Evolutionary conservation across 768 basidiomycete genomes (phyloP).

Genomic region (Kwoniella dendrophila): DNA sequence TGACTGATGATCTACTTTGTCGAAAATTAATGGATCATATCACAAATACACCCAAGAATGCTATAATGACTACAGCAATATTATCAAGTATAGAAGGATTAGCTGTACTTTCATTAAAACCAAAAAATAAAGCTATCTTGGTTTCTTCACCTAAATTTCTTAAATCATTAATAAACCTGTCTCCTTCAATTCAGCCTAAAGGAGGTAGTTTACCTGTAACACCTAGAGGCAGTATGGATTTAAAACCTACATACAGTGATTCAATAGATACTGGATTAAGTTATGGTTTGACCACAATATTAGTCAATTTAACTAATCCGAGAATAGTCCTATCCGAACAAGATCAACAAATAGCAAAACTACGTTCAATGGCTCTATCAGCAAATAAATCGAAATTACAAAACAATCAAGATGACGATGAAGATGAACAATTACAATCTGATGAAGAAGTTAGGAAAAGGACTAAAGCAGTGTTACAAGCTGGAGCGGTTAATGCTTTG

Average conservation of each 20-base stretch:
- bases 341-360: conserved; percentile 76
- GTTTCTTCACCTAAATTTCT: conserved; percentile 65
- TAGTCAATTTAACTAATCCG: conserved; percentile 73
- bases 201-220: conserved; percentile 43
- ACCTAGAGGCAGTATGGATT: conserved; percentile 36
- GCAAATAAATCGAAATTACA: conserved; percentile 30
- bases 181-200: conserved; percentile 26
- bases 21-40: conserved; percentile 63
- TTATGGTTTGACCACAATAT: conserved; percentile 76
- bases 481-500: conserved; percentile 69
- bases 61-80: conserved; percentile 58
- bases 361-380: conserved; percentile 71
- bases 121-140: conserved; percentile 67
- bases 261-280: conserved; percentile 60
- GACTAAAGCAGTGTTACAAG: conserved; percentile 63
- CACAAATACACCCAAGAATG: conserved; percentile 23
- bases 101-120: conserved; percentile 73
- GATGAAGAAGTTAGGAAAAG: conserved; percentile 68
- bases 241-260: conserved; percentile 1
- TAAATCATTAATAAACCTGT: conserved; percentile 24
- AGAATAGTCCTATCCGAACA: conserved; percentile 74
- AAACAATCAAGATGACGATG: conserved; percentile 31
- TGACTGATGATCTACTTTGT: conserved; percentile 60
- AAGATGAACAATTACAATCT: conserved; percentile 63
- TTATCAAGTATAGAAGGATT: conserved; percentile 78